Evolutionary conservation across 1,284 basidiomycete species (phyloP).

Genomic region (Austroboletus niveus): DNA sequence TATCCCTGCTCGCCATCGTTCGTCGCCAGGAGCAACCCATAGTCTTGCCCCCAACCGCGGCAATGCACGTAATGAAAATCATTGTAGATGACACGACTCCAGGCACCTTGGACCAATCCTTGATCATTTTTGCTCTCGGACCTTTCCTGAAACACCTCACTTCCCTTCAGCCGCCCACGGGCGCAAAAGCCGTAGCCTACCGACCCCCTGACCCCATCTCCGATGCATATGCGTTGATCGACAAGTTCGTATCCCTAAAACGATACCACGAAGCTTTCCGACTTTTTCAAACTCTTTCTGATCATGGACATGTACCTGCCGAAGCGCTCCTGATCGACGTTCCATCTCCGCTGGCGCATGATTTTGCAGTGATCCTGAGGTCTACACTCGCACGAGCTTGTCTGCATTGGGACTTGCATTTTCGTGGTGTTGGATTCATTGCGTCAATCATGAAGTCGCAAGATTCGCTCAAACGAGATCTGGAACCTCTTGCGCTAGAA

Average conservation of each 20-base stretch:
- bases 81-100: constrained; percentile 18
- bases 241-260: constrained; percentile 35
- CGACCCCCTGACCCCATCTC: constrained; percentile 23
- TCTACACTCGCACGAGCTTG: constrained; percentile 47
- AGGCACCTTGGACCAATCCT: constrained; percentile 15
- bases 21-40: constrained; percentile 14
- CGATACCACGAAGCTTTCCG: constrained; percentile 36
- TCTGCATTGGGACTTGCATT: constrained; percentile 49
- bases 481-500: constrained; percentile 31
- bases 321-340: constrained; percentile 38
- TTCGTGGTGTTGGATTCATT: constrained; percentile 40
- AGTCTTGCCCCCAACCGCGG: constrained; percentile 19
- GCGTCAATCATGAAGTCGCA: constrained; percentile 33
- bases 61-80: constrained; percentile 18
- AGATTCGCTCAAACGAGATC: constrained; percentile 27
- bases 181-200: constrained; percentile 21
- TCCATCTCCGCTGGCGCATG: constrained; percentile 32
- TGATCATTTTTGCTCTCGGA: constrained; percentile 18
- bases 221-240: constrained; percentile 27
- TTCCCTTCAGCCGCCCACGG: constrained; percentile 15
- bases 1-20: constrained; percentile 28
- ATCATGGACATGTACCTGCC: constrained; percentile 33
- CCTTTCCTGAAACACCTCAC: constrained; percentile 22
- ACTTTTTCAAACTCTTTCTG: constrained; percentile 44
- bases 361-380: constrained; percentile 44